phyloP scores from a whole-genome alignment of 805 yeast species.

The Kodamaea sagamina region DNA sequence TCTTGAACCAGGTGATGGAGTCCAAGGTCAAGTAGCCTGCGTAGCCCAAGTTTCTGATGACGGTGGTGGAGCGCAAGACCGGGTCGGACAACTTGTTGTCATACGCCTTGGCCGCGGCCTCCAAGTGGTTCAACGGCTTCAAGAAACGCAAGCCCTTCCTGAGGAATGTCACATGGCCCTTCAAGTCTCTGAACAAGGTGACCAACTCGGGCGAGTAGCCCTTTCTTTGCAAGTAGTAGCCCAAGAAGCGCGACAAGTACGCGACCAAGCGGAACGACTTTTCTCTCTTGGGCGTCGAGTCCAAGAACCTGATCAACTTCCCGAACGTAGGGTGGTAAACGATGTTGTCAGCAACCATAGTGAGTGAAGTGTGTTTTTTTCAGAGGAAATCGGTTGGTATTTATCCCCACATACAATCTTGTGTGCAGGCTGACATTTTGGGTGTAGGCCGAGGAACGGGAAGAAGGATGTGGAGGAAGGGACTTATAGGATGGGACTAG shows the following conservation, averaged over 20 bases:
- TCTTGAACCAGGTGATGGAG: conserved; percentile 60
- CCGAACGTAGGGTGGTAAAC: conserved; percentile 73
- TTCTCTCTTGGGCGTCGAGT: conserved; percentile 74
- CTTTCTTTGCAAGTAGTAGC: conserved; percentile 58
- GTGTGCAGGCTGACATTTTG: neutral
- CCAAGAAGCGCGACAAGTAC: conserved; percentile 73
- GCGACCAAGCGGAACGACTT: conserved; percentile 78
- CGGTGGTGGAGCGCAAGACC: conserved; percentile 52
- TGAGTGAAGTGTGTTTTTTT: conserved; percentile 4
- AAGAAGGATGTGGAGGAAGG: neutral
- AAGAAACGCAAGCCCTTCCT: conserved; percentile 84
- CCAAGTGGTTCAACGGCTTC: conserved; percentile 74
- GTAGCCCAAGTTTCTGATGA: conserved; percentile 60
- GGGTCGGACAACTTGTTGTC: conserved; percentile 72
- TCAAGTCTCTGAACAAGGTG: conserved; percentile 54
- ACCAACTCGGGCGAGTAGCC: conserved; percentile 54
- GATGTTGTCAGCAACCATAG: conserved; percentile 67
- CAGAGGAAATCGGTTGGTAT: conserved; percentile 2
- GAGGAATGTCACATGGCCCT: conserved; percentile 62
- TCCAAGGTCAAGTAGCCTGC: conserved; percentile 66
- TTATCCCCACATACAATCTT: conserved; percentile 7
- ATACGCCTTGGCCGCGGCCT: conserved; percentile 64
- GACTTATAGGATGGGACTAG: too few relatives aligned
- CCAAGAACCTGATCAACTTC: conserved; percentile 63
- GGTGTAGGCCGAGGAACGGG: conserved; percentile 3